Evolutionary conservation across 768 basidiomycete species (phyloP).

Genomic region (Naganishia antarctica): DNA sequence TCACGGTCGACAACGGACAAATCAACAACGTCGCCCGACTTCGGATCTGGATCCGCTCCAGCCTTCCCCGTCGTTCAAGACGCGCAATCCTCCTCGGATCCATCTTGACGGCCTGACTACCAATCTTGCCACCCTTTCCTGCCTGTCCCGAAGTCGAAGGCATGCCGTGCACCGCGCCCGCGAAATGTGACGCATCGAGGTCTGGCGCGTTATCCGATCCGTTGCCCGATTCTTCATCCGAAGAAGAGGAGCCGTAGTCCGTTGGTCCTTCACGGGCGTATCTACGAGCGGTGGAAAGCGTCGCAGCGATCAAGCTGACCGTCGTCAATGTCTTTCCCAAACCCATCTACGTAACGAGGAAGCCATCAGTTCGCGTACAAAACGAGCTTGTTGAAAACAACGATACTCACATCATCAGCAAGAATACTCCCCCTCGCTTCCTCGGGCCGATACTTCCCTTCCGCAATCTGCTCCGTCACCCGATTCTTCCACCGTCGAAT

Average conservation of each 20-base stretch:
- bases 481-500: conserved; percentile 65
- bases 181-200: conserved; percentile 59
- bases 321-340: conserved; percentile 96
- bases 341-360: conserved; percentile 70
- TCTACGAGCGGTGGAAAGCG: conserved; percentile 62
- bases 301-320: conserved; percentile 85
- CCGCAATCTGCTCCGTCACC: conserved; percentile 67
- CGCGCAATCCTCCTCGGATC: conserved; percentile 58
- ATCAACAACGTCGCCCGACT: conserved; percentile 91
- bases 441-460: conserved; percentile 49
- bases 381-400: neutral
- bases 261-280: conserved; percentile 54
- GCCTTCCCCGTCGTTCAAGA: conserved; percentile 58
- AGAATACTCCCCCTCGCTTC: conserved; percentile 78
- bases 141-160: conserved; percentile 50
- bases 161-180: conserved; percentile 80
- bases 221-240: conserved; percentile 13
- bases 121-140: conserved; percentile 58
- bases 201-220: conserved; percentile 31
- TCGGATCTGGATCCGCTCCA: conserved; percentile 49
- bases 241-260: conserved; percentile 23
- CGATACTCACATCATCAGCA: conserved; percentile 81
- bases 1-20: conserved; percentile 91
- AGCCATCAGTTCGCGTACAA: conserved; percentile 16
- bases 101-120: conserved; percentile 54